Evolutionary conservation across 2,329 filamentous ascomycete genomes (phyloP).

Genomic region (Beauveria sp.): DNA sequence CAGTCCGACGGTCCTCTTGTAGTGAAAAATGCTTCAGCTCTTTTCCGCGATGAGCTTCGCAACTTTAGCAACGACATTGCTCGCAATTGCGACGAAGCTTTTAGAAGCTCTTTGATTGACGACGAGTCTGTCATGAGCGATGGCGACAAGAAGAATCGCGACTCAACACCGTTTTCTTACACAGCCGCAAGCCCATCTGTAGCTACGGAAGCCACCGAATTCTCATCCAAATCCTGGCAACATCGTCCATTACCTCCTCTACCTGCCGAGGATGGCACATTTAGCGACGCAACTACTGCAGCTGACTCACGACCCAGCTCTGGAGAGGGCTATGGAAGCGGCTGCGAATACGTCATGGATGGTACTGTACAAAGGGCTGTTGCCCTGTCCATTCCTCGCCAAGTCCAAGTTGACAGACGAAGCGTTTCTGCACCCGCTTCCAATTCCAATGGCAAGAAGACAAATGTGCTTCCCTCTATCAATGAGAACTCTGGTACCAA

Average conservation of each 20-base stretch:
- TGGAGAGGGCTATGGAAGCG: constrained; percentile 19
- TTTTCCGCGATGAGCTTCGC: constrained; percentile 65
- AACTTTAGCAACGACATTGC: constrained; percentile 80
- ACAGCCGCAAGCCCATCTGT: constrained; percentile 27
- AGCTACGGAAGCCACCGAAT: constrained; percentile 22
- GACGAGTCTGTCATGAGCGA: constrained; percentile 30
- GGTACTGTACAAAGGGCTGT: constrained; percentile 23
- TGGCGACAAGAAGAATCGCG: constrained; percentile 22
- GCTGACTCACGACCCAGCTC: constrained; percentile 19
- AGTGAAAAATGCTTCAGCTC: constrained; percentile 23
- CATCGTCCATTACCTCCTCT: constrained; percentile 45
- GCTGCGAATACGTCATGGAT: constrained; percentile 15
- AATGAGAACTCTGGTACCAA: constrained; percentile 30
- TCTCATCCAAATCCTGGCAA: constrained; percentile 33
- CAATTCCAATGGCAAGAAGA: constrained; percentile 29
- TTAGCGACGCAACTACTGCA: constrained; percentile 14
- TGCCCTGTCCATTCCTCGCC: constrained; percentile 23
- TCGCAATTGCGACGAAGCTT: constrained; percentile 86
- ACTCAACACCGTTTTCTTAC: constrained; percentile 36
- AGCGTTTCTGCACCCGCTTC: constrained; percentile 44
- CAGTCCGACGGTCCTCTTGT: constrained; percentile 18
- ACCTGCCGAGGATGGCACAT: constrained; percentile 23
- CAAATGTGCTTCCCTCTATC: constrained; percentile 40
- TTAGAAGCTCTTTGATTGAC: constrained; percentile 57
- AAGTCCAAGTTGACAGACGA: constrained; percentile 35